Base-by-base conservation (phyloP, 1,284 basidiomycete species). In the Mycosarcoma mackinlayi region DNA sequence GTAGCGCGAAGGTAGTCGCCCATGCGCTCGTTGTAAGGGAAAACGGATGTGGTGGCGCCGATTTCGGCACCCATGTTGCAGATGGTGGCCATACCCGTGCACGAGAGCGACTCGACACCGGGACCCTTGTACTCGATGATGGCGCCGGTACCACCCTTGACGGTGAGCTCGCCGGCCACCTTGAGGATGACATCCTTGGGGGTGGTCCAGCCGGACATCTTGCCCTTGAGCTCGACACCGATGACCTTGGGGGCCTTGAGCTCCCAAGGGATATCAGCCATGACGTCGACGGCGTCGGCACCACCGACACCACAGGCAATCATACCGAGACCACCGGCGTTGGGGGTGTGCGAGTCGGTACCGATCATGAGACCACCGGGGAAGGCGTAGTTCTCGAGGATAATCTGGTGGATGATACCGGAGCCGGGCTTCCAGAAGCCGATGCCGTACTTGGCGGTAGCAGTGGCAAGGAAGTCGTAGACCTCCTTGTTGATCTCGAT, bases 31-130 rank as follows among this genome's bases (percentile, higher is more conserved):
- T 98, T 98, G 90, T 91, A 98, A 78, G 96, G 96, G 93, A 99
- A 98, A 79, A 98, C 85, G 18, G 95, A 98, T 50, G 96, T 98
- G 39, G 95, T 98, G 48, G 95, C 95, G 84, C 96, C 95, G 80
- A 98, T 98, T 86, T 98, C 95, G 82, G 96, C 96, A 88, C 96
- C 96, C 95, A 98, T 98, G 89, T 98, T 98, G 86, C 95, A 98
- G 79, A 96, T 94, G 50, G 95, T 98, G 63, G 92, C 96, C 95
- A 98, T 98, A 86, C 95, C 96, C 45, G 95, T 98, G 88, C 92
- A 93, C 47, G 94, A 97, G 73, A 98, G 89, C 30, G 92, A 92
- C 84, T 95, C 91, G 77, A 98, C 92, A 88, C 95, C 95, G 45
- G 79, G 63, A 46, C 80, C 80, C 74, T 80, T 82, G 79, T 82